These are phyloP conservation scores for Phytophthora brassicae DNA, from an alignment of 352 stramenopile species.

Conservation along the genomic window DNA sequence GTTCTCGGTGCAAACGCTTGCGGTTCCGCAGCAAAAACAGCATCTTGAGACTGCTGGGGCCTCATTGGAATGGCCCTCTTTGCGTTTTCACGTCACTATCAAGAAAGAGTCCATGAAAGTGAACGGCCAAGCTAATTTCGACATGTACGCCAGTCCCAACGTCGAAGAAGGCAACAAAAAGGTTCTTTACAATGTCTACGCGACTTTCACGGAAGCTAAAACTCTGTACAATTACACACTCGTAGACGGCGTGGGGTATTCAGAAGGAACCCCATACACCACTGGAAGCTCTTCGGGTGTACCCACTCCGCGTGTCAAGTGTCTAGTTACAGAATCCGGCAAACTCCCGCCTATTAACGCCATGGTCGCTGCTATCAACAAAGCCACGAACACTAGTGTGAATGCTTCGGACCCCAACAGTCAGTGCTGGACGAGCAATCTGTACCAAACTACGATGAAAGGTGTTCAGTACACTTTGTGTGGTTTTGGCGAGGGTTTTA, in stretches of 20 bases:
- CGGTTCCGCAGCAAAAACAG: slow-evolving; percentile 5
- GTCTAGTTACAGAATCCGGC: slow-evolving; percentile 5
- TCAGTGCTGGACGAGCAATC: slow-evolving; percentile 1
- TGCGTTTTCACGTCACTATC: slow-evolving; percentile 33
- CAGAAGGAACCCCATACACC: slow-evolving; percentile 1
- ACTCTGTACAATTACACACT: slow-evolving; percentile 35
- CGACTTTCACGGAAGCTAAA: slow-evolving; percentile 16
- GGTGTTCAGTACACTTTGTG: slow-evolving; percentile 11
- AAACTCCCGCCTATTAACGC: slow-evolving; percentile 5
- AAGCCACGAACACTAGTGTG: slow-evolving; percentile 2
- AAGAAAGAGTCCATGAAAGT: slow-evolving; percentile 32
- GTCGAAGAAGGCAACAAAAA: slow-evolving; percentile 19
- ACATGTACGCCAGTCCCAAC: slow-evolving; percentile 34
- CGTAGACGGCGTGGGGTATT: slow-evolving; percentile 30
- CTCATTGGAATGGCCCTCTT: slow-evolving; percentile 22
- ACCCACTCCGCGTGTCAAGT: slow-evolving; percentile 2
- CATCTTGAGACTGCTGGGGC: slow-evolving; percentile 5
- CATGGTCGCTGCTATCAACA: slow-evolving; percentile 8
- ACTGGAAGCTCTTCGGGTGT: slow-evolving; percentile 3
- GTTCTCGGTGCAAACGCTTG: neutral
- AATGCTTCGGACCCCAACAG: neutral
- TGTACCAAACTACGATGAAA: slow-evolving; percentile 14
- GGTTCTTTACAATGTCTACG: slow-evolving; percentile 38
- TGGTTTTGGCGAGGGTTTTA: slow-evolving; percentile 15
- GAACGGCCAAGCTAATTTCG: slow-evolving; percentile 29